Evolutionary conservation across 495 filamentous ascomycete genomes (phyloP), one percentile per base, ranked within the genome.

Genomic region (Penicillium waksmanii): DNA sequence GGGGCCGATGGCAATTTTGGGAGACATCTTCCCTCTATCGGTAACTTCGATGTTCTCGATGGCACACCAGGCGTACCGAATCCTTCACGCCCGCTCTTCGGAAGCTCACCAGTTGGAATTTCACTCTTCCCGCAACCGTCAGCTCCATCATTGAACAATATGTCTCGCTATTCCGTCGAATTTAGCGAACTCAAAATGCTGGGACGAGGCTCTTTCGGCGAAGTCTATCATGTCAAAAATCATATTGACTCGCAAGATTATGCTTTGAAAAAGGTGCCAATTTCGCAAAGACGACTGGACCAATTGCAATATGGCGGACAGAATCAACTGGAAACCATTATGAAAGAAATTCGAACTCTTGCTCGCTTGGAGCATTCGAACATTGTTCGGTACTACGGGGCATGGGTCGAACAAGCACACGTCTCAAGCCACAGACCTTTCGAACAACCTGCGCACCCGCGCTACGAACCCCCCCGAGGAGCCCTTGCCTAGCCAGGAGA

Each of bases 291-390:
- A 56, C 72, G 80, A 11, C 68, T 82, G 10, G 73, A 78, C 34
- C 73, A 81, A 55, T 60, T 83, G 44, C 76, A 77, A 23, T 72
- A 70, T 53, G 80, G 81, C 7, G 77, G 70, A 23, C 66, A 79
- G 51, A 76, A 79, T 33, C 73, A 78, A 17, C 68, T 83, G 17
- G 77, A 83, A 55, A 72, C 70, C 48, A 79, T 84, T 31, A 75
- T 83, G 73, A 81, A 75, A 58, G 82, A 84, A 58, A 81, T 84
- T 12, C 69, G 81, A 25, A 83, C 81, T 0, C 74, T 84, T 55
- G 81, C 82, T 51, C 72, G 74, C n/a, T 62, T 84, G 12, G 80
- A 84, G 43, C 82, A 84, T 64, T 66, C 69, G 11, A 82, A 84
- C 62, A 76, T 84, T 51, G 82, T 84, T 43, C 74, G 82, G 17